These are phyloP conservation scores for Pouteria glomerata DNA, from an alignment of 148 eudicot genomes.

Conservation along the genomic window DNA sequence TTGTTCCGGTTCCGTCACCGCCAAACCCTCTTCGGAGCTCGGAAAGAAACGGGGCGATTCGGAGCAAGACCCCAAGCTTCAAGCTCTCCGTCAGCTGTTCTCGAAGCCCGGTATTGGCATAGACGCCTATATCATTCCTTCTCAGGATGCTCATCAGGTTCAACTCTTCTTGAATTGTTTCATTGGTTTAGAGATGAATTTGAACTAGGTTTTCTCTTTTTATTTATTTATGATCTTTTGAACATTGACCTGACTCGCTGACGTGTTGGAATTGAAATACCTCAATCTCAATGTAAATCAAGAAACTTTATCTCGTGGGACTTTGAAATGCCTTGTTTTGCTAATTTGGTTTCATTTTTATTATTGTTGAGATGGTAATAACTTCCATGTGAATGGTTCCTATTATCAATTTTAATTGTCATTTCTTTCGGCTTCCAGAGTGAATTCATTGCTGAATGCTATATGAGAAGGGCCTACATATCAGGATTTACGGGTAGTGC, in stretches of 20 bases:
- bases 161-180: neutral
- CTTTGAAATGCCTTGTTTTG: neutral
- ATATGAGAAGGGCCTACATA: slow-evolving; percentile 74
- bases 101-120: slow-evolving; percentile 52
- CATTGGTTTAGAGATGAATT: neutral
- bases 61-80: slow-evolving; percentile 51
- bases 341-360: neutral
- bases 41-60: slow-evolving; percentile 20
- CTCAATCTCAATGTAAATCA: neutral
- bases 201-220: neutral
- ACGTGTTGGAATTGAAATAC: no score
- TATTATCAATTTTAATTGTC: neutral
- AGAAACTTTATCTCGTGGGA: slow-evolving; percentile 1
- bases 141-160: slow-evolving; percentile 99
- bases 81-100: slow-evolving; percentile 62
- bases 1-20: slow-evolving; percentile 49
- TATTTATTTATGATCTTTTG: no score
- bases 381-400: neutral
- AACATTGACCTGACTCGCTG: no score
- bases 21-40: slow-evolving; percentile 69
- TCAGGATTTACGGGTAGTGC: slow-evolving; percentile 98
- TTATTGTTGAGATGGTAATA: neutral
- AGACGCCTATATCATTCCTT: slow-evolving; percentile 87
- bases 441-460: slow-evolving; percentile 93
- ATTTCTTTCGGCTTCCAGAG: slow-evolving; percentile 56